These are phyloP conservation scores for Colletotrichum liaoningense DNA, from an alignment of 2,329 filamentous ascomycete genomes.

Conservation along the genomic window DNA sequence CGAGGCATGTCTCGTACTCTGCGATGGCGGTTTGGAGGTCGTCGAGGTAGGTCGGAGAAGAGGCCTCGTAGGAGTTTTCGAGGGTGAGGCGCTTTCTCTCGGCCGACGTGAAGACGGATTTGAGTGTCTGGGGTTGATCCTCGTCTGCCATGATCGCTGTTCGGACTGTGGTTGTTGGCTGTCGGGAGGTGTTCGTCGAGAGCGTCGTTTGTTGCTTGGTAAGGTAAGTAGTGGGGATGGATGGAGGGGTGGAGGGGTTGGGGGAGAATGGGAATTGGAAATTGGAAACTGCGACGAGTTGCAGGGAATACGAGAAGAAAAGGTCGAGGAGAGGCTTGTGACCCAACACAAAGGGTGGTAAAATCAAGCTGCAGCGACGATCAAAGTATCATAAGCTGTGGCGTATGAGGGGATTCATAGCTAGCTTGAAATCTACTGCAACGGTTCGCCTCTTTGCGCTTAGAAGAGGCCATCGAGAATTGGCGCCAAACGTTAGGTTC, in stretches of 20 bases:
- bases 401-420: background rate
- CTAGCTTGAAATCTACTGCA: background rate
- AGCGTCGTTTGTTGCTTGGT: background rate
- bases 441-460: background rate
- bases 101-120: conserved; percentile 60
- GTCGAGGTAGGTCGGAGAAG: conserved; percentile 71
- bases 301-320: background rate
- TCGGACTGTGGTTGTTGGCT: background rate
- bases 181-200: background rate
- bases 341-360: background rate
- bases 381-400: background rate
- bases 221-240: no score
- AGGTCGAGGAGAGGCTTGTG: background rate
- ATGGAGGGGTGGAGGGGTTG: background rate
- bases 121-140: conserved; percentile 62
- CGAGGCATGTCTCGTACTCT: conserved; percentile 79
- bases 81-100: conserved; percentile 66
- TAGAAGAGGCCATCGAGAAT: conserved; percentile 5
- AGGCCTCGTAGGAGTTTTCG: conserved; percentile 73
- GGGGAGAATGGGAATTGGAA: background rate
- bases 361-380: conserved; percentile 2
- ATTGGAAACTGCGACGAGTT: background rate
- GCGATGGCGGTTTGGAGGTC: conserved; percentile 75
- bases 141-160: conserved; percentile 44
- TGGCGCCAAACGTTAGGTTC: conserved; percentile 7